These are phyloP conservation scores for Iberis pinnata DNA, from an alignment of 345 rosid genomes.

Conservation along the genomic window DNA sequence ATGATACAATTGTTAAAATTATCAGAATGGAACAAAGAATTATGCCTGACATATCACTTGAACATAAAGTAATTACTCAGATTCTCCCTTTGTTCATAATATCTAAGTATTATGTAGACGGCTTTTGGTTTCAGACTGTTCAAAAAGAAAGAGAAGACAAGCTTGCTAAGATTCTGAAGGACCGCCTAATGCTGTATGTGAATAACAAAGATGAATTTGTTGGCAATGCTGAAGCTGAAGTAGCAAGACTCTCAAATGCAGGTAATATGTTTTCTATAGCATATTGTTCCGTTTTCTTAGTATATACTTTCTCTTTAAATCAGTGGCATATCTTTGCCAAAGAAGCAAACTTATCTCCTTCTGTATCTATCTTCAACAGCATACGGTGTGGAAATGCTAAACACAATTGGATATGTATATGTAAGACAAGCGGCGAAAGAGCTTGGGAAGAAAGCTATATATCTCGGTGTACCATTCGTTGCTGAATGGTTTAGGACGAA, in stretches of 20 bases:
- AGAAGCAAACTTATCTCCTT: conserved; percentile 1
- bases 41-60: not conserved
- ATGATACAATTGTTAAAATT: not conserved
- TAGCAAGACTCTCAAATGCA: conserved; percentile 74
- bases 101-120: conserved; percentile 3
- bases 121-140: conserved; percentile 49
- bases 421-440: conserved; percentile 93
- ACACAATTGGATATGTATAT: conserved; percentile 89
- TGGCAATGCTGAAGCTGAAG: conserved; percentile 71
- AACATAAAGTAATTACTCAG: not conserved
- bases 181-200: conserved; percentile 68
- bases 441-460: conserved; percentile 84
- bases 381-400: conserved; percentile 89
- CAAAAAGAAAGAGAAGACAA: conserved; percentile 97
- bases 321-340: not conserved
- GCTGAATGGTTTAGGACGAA: conserved; percentile 99
- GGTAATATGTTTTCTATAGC: conserved; percentile 38
- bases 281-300: not conserved
- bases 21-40: conserved; percentile 1
- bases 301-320: conserved; percentile 16
- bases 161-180: conserved; percentile 63
- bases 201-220: conserved; percentile 69
- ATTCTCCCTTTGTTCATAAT: conserved; percentile 7
- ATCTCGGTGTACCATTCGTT: conserved; percentile 79
- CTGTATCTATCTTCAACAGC: conserved; percentile 42